A percentile compares a stretch with the other conserved stretches of the same genome.
Conservation (phyloP, 768 basidiomycete genomes). For the Cystofilobasidium ferigula region DNA sequence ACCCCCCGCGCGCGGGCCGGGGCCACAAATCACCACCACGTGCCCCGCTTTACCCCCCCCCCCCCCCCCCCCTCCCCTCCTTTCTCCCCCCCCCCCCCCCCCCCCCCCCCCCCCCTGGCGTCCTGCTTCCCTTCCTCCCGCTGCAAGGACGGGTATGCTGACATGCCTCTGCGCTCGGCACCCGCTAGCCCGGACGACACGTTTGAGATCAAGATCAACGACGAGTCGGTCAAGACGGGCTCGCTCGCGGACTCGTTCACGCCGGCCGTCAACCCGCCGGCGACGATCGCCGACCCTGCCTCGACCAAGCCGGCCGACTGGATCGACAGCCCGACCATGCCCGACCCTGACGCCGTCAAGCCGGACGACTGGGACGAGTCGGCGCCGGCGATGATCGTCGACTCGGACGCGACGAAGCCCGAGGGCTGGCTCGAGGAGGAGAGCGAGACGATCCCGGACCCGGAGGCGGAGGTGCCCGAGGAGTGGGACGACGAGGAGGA, state of each 20-base stretch:
- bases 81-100: background rate
- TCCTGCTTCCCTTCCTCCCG: background rate
- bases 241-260: conserved; percentile 85
- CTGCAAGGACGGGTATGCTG: too few relatives aligned
- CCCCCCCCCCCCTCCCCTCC: background rate
- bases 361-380: conserved; percentile 98
- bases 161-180: background rate
- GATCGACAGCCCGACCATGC: conserved; percentile 80
- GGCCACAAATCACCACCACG: conserved; percentile 35
- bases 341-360: conserved; percentile 77
- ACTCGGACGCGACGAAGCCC: conserved; percentile 67
- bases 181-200: conserved; percentile 73
- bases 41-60: conserved; percentile 26
- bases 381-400: conserved; percentile 80
- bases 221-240: conserved; percentile 65
- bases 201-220: conserved; percentile 82
- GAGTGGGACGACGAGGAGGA: conserved; percentile 65
- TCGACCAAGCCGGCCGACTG: conserved; percentile 84
- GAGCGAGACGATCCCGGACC: conserved; percentile 67
- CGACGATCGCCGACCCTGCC: conserved; percentile 84
- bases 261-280: conserved; percentile 74
- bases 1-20: too few relatives aligned
- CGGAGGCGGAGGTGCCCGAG: conserved; percentile 79
- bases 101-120: background rate
- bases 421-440: conserved; percentile 94